Evolutionary conservation across 148 eudicot genomes (phyloP), one percentile per base, ranked within the genome.

Genomic region (Arbutus unedo): DNA sequence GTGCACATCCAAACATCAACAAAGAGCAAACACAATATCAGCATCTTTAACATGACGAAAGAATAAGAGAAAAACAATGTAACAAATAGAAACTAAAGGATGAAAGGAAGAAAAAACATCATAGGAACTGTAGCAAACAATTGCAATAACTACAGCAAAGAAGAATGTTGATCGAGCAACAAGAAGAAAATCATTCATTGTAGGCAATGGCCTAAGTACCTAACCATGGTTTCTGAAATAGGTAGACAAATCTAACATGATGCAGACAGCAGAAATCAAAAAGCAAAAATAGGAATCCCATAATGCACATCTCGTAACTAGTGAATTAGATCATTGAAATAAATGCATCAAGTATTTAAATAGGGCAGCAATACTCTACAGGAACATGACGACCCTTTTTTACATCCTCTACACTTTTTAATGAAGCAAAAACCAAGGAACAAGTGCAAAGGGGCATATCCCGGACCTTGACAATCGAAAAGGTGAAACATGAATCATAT

Each of bases 1-100:
- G 15, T 25, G 76, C 55, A 51, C 25, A 75, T 19, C 49, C 31
- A 57, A n/a, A 80, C 77, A 74, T 80, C 76, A 80, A 53, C 41
- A 62, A 74, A 43, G 16, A 75, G 59, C 23, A 21, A 76, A 76
- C 53, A 38, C 55, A 21, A 72, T 21, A 21, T 44, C 50, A 49
- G n/a, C 43, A 54, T 47, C 55, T 18, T 45, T 5, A 51, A 14
- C 31, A 55, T 3, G 25, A 51, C 60, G 23, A 50, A 57, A 77
- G 47, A 78, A 13, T 25, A 53, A 23, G 45, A 41, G 18, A 43
- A 54, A 54, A 56, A 56, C 10, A 8, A 31, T 31, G 38, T 31
- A 31, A 31, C 38, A 31, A 31, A 31, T 31, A 31, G 38, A 31
- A 31, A 31, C 38, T 31, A 31, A 31, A 31, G 38, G 38, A 31